Base-by-base conservation (phyloP, 108 stramenopile genomes). In the Pelagomonas calceolata region DNA sequence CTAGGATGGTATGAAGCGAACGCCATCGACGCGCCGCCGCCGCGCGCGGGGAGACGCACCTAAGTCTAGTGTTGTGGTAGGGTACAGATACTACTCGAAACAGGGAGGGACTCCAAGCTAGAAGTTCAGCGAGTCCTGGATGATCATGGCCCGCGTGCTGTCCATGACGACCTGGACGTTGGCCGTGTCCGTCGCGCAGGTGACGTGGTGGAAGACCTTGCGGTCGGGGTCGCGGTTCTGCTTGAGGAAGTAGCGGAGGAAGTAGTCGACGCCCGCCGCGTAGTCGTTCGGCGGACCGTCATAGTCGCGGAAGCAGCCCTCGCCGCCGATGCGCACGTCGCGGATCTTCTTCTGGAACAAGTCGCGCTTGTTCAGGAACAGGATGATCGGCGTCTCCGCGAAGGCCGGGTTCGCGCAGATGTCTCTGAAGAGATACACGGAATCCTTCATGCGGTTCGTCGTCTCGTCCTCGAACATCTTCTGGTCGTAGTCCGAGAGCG, bases 401-500 rank as follows among this genome's bases (percentile, higher is more conserved):
- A 88, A 87, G 79, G 70, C 86, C 33, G 63, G 51, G 72, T 83
- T 85, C 80, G 85, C 79, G 76, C 81, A 82, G 37, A 88, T 86
- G 32, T 88, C 87, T 64, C 80, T 73, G 77, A 88, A 88, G 29
- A 88, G 79, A 21, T 83, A 78, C 30, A 88, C 46, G 30, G 85
- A 78, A 79, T 87, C 87, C 17, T 74, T 70, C 81, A 87, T 84
- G 63, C 87, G 81, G 71, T 84, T 83, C 29, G 76, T 74, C 33
- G 45, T 63, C 29, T 65, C 72, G 43, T 86, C 82, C 72, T 83
- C 85, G 69, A 86, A 87, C 34, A 89, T 78, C 37, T 71, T 75
- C 84, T 89, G 88, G 73, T 89, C 85, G 76, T 87, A 89, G 79
- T 89, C 88, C 34, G 75, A 78, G 9, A 89, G 69, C 33, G 88